Conservation (phyloP, 2,329 filamentous ascomycete species). For the Cladophialophora exuberans region DNA sequence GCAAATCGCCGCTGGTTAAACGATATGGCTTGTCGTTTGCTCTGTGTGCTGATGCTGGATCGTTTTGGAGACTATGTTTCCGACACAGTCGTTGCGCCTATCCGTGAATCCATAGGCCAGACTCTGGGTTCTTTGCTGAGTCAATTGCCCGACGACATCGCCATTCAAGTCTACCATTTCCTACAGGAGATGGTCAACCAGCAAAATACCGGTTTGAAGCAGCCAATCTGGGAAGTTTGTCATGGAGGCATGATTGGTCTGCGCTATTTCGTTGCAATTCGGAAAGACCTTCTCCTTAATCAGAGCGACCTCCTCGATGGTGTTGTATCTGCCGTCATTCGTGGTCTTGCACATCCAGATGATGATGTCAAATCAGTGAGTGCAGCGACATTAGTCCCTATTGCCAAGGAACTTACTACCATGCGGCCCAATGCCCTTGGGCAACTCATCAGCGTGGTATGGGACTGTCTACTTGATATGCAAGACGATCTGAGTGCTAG, state of each 20-base stretch:
- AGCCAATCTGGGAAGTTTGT: constrained; percentile 87
- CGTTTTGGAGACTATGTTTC: constrained; percentile 97
- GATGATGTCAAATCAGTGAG: constrained; percentile 97
- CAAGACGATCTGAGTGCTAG: constrained; percentile 96
- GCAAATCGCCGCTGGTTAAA: constrained; percentile 88
- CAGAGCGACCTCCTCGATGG: constrained; percentile 88
- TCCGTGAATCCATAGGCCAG: constrained; percentile 92
- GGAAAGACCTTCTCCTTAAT: constrained; percentile 85
- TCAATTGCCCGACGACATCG: constrained; percentile 76
- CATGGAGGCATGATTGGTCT: constrained; percentile 98
- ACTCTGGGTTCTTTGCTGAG: constrained; percentile 86
- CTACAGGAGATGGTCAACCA: constrained; percentile 92
- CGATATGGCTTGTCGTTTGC: constrained; percentile 90
- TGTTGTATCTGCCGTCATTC: constrained; percentile 90
- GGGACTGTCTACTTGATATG: constrained; percentile 95
- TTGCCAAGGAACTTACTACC: constrained; percentile 90
- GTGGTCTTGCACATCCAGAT: constrained; percentile 84
- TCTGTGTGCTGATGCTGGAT: constrained; percentile 96
- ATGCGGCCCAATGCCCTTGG: constrained; percentile 78
- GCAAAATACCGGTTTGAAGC: constrained; percentile 72
- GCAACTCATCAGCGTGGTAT: constrained; percentile 87
- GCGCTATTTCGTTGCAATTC: constrained; percentile 90
- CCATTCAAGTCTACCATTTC: constrained; percentile 81
- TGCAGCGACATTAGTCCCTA: constrained; percentile 94
- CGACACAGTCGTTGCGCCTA: constrained; percentile 94